Percentiles rank a stretch among this genome's conserved stretches.
These are phyloP conservation scores for Capronia epimyces DNA, from an alignment of 2,329 filamentous ascomycete species.

Conservation along the genomic window DNA sequence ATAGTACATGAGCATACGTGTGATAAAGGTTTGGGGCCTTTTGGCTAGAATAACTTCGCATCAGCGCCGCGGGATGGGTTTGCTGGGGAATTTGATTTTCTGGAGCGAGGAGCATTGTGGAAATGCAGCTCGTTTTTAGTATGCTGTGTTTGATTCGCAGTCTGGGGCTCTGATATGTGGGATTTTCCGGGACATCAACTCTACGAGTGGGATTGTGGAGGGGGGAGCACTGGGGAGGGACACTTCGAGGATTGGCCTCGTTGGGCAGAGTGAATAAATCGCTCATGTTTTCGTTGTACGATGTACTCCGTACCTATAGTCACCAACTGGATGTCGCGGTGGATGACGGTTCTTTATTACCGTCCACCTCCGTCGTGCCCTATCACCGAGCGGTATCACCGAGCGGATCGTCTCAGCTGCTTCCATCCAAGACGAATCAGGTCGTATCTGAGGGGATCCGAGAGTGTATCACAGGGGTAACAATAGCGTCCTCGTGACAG, in stretches of 20 bases:
- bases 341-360: too few species aligned
- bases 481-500: too few species aligned
- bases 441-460: too few species aligned
- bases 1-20: constrained; percentile 19
- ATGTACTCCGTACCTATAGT: too few species aligned
- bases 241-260: background rate
- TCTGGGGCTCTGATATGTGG: background rate
- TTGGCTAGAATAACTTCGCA: constrained; percentile 6
- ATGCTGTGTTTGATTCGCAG: background rate
- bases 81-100: background rate
- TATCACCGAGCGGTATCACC: too few species aligned
- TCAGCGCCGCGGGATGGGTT: constrained; percentile 1
- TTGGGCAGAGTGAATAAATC: background rate
- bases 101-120: constrained; percentile 5
- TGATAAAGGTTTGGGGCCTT: background rate
- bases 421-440: too few species aligned
- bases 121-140: background rate
- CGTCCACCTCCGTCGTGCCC: background rate
- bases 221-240: background rate
- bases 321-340: too few species aligned
- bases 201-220: too few species aligned
- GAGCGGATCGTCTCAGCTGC: too few species aligned
- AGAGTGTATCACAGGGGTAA: too few species aligned
- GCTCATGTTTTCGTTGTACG: background rate
- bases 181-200: background rate